phyloP scores from a whole-genome alignment of 306 rosid species.

The Cicer arietinum region DNA sequence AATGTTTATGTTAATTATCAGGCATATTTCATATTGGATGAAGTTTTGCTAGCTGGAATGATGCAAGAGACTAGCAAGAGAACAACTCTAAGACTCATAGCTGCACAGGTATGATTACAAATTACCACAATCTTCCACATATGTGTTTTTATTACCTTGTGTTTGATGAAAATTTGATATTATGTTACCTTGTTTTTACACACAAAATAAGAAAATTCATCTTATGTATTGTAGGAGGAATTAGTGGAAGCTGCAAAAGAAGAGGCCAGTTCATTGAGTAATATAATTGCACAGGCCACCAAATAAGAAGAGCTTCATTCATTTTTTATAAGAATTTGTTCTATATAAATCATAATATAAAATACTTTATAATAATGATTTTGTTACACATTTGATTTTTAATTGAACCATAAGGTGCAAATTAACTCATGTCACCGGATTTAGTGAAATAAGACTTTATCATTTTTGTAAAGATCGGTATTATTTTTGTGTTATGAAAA shows the following conservation, averaged over 20 bases:
- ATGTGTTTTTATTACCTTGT: neutral
- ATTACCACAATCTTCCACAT: neutral
- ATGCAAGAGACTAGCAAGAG: constrained; percentile 94
- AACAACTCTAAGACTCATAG: constrained; percentile 70
- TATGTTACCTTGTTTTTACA: neutral
- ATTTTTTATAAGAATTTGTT: too few species aligned
- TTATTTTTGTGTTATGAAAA: too few species aligned
- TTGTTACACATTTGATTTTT: too few species aligned
- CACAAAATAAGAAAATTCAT: neutral
- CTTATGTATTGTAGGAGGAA: constrained; percentile 69
- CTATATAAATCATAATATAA: too few species aligned
- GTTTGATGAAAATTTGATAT: neutral
- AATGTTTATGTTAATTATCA: constrained; percentile 45
- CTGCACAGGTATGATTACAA: constrained; percentile 67
- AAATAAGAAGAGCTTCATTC: constrained; percentile 37
- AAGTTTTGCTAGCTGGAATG: constrained; percentile 82
- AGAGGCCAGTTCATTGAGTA: constrained; percentile 76
- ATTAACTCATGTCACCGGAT: too few species aligned
- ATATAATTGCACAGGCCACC: constrained; percentile 76
- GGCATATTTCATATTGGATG: constrained; percentile 90
- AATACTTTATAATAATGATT: too few species aligned
- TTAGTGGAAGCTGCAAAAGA: constrained; percentile 86
- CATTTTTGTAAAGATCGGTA: too few species aligned
- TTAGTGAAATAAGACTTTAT: too few species aligned
- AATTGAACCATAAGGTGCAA: too few species aligned